Conservation (phyloP, 73 alveolate genomes). For the Stentor roeselii region DNA sequence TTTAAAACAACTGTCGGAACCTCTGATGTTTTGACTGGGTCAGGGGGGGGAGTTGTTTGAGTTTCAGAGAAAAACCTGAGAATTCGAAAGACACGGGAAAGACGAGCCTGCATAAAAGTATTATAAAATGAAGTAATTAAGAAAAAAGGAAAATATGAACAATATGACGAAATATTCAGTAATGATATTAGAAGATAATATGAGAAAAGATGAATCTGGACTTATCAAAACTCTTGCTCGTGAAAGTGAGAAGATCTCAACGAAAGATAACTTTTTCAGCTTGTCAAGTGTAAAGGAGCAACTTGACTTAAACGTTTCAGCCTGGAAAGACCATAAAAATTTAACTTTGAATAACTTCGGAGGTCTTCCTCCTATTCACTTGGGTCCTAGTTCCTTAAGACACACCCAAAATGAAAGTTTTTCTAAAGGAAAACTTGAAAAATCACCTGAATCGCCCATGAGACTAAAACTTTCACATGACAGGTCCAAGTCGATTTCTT, state of each 20-base stretch:
- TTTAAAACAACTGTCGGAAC: too few species aligned
- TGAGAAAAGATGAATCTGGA: neutral
- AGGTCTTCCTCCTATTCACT: too few species aligned
- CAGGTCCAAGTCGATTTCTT: neutral
- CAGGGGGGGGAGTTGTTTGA: too few species aligned
- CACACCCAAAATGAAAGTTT: neutral
- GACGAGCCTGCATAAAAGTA: too few species aligned
- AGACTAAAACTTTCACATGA: neutral
- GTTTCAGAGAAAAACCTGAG: too few species aligned
- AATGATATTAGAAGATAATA: too few species aligned
- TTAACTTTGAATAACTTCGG: too few species aligned
- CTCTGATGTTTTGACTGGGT: too few species aligned
- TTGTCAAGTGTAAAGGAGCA: neutral
- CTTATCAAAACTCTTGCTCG: neutral
- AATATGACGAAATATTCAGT: too few species aligned
- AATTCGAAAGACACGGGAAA: too few species aligned
- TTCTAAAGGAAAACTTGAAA: neutral
- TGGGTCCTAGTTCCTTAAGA: neutral
- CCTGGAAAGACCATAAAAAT: neutral
- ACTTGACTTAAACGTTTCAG: neutral
- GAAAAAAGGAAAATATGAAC: too few species aligned
- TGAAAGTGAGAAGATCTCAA: neutral
- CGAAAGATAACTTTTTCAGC: neutral
- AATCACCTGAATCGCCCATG: neutral
- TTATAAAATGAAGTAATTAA: too few species aligned